Evolutionary conservation across 176 grass and related monocot genomes (phyloP).

Genomic region (Dendrocalamus sinicus): DNA sequence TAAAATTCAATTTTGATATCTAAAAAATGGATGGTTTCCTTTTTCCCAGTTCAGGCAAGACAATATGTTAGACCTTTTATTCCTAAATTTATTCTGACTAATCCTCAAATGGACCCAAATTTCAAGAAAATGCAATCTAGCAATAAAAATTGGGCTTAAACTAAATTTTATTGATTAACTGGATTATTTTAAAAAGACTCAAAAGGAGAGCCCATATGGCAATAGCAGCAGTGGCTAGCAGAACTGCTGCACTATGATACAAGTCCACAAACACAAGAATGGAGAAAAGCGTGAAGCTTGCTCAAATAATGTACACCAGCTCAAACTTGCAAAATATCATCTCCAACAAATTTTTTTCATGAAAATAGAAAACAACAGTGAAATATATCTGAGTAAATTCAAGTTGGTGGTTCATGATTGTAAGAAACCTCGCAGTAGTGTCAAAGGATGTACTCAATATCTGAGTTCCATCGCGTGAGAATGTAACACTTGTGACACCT

Average conservation of each 20-base stretch:
- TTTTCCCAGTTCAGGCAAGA: conserved; percentile 16
- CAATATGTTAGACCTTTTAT: not conserved
- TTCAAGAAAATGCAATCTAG: conserved; percentile 13
- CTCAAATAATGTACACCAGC: conserved; percentile 20
- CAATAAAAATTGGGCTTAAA: not conserved
- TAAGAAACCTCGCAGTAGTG: conserved; percentile 83
- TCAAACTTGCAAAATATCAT: conserved; percentile 24
- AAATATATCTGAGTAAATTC: conserved; percentile 20
- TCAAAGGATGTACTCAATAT: conserved; percentile 98
- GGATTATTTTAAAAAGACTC: conserved; percentile 20
- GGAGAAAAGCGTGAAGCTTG: conserved; percentile 5
- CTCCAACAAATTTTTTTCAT: not conserved
- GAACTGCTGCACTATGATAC: not conserved
- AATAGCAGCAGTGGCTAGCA: conserved; percentile 14
- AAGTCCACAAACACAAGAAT: conserved; percentile 35
- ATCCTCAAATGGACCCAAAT: not conserved
- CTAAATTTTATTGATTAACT: conserved; percentile 2
- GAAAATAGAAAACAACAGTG: conserved; percentile 29
- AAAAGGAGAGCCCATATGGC: not conserved
- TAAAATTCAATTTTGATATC: not conserved
- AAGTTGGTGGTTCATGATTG: conserved; percentile 41
- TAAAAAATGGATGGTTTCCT: not conserved
- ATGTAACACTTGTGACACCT: conserved; percentile 94
- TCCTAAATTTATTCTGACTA: conserved; percentile 20
- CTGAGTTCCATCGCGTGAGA: conserved; percentile 94